Percentiles rank a stretch among this genome's conserved stretches.
Conservation (phyloP, 495 filamentous ascomycete genomes). For the Podospora pseudoanserina region DNA sequence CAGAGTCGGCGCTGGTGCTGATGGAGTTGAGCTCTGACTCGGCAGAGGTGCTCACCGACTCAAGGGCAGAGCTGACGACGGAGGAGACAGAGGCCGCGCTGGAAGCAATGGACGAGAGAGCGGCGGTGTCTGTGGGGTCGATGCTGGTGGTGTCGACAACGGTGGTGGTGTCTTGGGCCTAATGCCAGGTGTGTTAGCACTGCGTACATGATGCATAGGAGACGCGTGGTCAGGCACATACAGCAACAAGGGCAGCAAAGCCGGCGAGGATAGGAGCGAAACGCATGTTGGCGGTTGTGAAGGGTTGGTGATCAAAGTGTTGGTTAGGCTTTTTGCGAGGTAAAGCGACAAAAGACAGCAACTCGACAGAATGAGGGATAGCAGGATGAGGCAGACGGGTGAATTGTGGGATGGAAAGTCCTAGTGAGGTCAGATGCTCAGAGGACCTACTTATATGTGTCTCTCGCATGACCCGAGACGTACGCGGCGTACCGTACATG, state of each 20-base stretch:
- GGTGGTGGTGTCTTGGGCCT: slow-evolving; percentile 26
- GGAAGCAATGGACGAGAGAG: slow-evolving; percentile 23
- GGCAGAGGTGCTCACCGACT: slow-evolving; percentile 19
- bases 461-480: not conserved
- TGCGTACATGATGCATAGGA: not conserved
- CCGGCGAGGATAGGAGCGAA: slow-evolving; percentile 25
- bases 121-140: slow-evolving; percentile 7
- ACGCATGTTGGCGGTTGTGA: slow-evolving; percentile 26
- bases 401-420: not conserved
- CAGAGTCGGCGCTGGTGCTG: slow-evolving; percentile 21
- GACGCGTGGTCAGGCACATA: slow-evolving; percentile 12
- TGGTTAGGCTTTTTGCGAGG: not conserved
- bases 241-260: slow-evolving; percentile 27
- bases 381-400: not conserved
- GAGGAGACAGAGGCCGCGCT: slow-evolving; percentile 14
- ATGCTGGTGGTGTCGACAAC: slow-evolving; percentile 9
- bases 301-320: not conserved
- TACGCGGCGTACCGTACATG: not conserved
- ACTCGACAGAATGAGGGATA: not conserved
- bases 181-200: not conserved
- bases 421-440: not conserved
- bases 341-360: not conserved
- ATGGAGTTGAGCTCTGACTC: slow-evolving; percentile 20
- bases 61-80: slow-evolving; percentile 20
- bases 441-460: slow-evolving; percentile 2